A percentile compares a stretch with the other conserved stretches of the same genome.
phyloP scores from a whole-genome alignment of 2,329 filamentous ascomycete species.

The Colletotrichum spinosum region DNA sequence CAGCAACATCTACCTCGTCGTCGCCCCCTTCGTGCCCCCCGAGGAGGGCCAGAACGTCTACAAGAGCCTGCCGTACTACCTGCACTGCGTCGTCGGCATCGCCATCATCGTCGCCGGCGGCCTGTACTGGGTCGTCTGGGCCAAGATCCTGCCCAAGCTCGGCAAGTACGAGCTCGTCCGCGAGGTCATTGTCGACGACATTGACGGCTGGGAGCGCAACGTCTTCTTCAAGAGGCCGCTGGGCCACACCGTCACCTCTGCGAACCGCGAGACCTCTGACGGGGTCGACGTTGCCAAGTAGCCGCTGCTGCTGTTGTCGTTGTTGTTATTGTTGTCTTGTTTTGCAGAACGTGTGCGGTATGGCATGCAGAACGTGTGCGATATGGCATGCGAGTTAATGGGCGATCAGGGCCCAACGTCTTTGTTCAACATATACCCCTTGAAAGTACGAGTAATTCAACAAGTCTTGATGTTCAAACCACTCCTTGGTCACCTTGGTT shows the following conservation, averaged over 20 bases:
- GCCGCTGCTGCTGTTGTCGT: accelerated
- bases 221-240: conserved; percentile 61
- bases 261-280: neutral
- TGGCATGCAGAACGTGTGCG: neutral
- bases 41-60: conserved; percentile 64
- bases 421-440: neutral
- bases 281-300: conserved; percentile 25
- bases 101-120: conserved; percentile 64
- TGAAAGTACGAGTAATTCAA: no score
- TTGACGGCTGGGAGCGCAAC: conserved; percentile 73
- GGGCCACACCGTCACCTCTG: conserved; percentile 29
- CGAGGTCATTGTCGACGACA: conserved; percentile 63
- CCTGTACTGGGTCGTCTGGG: conserved; percentile 69
- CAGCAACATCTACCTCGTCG: conserved; percentile 70
- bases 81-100: conserved; percentile 68
- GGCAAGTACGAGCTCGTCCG: conserved; percentile 67
- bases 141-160: conserved; percentile 61
- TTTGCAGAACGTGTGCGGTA: neutral
- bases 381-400: neutral
- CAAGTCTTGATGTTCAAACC: neutral
- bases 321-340: neutral
- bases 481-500: no score
- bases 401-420: neutral
- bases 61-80: conserved; percentile 65
- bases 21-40: conserved; percentile 69